A percentile compares a stretch with the other conserved stretches of the same genome.
phyloP scores from a whole-genome alignment of 208 protist species.

The Leishmania mexicana region DNA sequence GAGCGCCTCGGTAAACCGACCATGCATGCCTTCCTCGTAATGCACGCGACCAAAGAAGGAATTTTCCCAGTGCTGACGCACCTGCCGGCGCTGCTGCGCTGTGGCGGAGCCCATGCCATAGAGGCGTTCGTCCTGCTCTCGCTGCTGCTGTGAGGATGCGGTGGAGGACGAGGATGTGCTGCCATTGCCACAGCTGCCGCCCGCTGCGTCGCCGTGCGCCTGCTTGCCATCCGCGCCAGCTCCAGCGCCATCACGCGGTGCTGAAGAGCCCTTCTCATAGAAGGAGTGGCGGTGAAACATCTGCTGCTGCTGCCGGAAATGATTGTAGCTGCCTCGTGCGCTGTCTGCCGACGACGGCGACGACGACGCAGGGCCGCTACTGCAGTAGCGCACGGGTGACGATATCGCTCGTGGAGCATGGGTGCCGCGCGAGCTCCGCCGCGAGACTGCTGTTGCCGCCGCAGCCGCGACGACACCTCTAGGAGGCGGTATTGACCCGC shows the following conservation, averaged over 20 bases:
- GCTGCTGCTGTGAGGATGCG: not conserved
- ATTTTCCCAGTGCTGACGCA: slow-evolving; percentile 79
- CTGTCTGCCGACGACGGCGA: not conserved
- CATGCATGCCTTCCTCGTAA: slow-evolving; percentile 85
- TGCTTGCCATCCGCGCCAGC: not conserved
- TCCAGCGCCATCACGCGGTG: slow-evolving; percentile 6
- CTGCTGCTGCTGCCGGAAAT: slow-evolving; percentile 41
- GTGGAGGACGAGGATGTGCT: slow-evolving; percentile 22
- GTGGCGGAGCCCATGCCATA: slow-evolving; percentile 41
- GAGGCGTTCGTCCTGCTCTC: slow-evolving; percentile 23
- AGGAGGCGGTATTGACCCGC: not conserved
- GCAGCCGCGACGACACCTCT: not conserved
- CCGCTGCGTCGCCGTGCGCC: not conserved
- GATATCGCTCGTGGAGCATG: not conserved
- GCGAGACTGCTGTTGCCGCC: not conserved
- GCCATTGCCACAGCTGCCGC: not conserved
- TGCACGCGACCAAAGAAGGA: slow-evolving; percentile 86
- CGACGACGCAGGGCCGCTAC: not conserved
- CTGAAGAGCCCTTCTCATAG: slow-evolving; percentile 42
- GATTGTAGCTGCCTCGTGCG: slow-evolving; percentile 23
- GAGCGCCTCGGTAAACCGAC: slow-evolving; percentile 56
- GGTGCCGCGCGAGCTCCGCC: not conserved
- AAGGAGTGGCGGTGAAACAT: slow-evolving; percentile 55
- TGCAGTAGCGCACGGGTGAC: not conserved
- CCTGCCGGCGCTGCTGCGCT: slow-evolving; percentile 61